A percentile compares a stretch with the other conserved stretches of the same genome.
Evolutionary conservation across 2,329 filamentous ascomycete species (phyloP).

Genomic region (Fusarium haematococcum): DNA sequence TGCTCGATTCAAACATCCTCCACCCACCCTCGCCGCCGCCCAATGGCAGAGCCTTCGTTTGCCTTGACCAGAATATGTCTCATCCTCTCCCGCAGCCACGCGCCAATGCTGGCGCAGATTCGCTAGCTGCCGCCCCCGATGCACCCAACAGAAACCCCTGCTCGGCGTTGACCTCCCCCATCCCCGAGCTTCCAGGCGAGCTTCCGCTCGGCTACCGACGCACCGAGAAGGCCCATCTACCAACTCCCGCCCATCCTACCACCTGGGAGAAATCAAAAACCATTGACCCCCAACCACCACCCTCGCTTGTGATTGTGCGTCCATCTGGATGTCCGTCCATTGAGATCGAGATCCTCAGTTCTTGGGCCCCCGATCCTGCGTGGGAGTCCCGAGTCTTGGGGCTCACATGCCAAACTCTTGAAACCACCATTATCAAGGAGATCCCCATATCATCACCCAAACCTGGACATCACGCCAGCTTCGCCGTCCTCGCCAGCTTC

Average conservation of each 20-base stretch:
- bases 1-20: slow-evolving; percentile 16
- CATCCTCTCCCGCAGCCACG: slow-evolving; percentile 27
- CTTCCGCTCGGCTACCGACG: slow-evolving; percentile 44
- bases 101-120: slow-evolving; percentile 22
- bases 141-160: slow-evolving; percentile 21
- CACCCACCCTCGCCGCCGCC: slow-evolving; percentile 15
- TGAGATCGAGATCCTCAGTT: slow-evolving; percentile 21
- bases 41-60: slow-evolving; percentile 30
- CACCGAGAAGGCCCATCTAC: slow-evolving; percentile 30
- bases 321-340: slow-evolving; percentile 10
- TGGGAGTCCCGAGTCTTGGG: neutral
- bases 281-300: slow-evolving; percentile 37
- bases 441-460: neutral
- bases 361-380: neutral
- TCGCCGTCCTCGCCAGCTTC: neutral
- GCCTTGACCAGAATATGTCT: slow-evolving; percentile 40
- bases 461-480: slow-evolving; percentile 10
- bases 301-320: slow-evolving; percentile 26
- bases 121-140: slow-evolving; percentile 10
- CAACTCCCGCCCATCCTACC: slow-evolving; percentile 33
- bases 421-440: neutral
- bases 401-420: neutral
- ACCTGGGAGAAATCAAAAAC: slow-evolving; percentile 41
- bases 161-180: slow-evolving; percentile 39
- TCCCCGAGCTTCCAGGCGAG: slow-evolving; percentile 38